phyloP scores from a whole-genome alignment of 2,329 filamentous ascomycete genomes.

The Fusarium staphyleae region DNA sequence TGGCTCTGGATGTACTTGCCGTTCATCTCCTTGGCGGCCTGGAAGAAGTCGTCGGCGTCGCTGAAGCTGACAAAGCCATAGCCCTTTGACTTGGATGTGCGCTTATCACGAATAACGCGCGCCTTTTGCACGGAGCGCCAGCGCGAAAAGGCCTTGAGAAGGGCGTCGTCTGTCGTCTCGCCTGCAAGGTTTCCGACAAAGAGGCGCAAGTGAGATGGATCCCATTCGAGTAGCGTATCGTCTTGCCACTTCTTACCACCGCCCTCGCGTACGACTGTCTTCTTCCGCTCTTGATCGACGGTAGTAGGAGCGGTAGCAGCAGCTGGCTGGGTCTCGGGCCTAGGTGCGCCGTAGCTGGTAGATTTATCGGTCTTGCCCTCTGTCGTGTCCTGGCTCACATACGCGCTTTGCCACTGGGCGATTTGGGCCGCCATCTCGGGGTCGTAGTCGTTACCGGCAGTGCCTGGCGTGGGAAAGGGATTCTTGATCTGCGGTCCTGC shows the following conservation, averaged over 20 bases:
- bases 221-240: conserved; percentile 89
- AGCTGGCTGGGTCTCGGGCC: conserved; percentile 50
- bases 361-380: conserved; percentile 47
- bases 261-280: conserved; percentile 87
- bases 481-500: conserved; percentile 76
- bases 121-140: conserved; percentile 92
- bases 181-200: conserved; percentile 97
- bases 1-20: conserved; percentile 99
- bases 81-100: conserved; percentile 93
- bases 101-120: conserved; percentile 92
- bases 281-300: conserved; percentile 66
- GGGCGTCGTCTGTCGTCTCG: conserved; percentile 94
- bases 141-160: conserved; percentile 90
- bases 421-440: conserved; percentile 90
- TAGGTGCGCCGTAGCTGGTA: conserved; percentile 41
- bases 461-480: conserved; percentile 74
- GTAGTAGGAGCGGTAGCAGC: conserved; percentile 12
- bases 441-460: conserved; percentile 60
- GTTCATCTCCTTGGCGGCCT: conserved; percentile 96
- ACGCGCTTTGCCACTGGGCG: conserved; percentile 93
- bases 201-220: conserved; percentile 89
- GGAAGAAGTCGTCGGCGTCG: conserved; percentile 95
- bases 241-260: conserved; percentile 95
- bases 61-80: conserved; percentile 97
- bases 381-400: conserved; percentile 68